Conservation (phyloP, 169 alveolate genomes). For the Plasmodium knowlesi region DNA sequence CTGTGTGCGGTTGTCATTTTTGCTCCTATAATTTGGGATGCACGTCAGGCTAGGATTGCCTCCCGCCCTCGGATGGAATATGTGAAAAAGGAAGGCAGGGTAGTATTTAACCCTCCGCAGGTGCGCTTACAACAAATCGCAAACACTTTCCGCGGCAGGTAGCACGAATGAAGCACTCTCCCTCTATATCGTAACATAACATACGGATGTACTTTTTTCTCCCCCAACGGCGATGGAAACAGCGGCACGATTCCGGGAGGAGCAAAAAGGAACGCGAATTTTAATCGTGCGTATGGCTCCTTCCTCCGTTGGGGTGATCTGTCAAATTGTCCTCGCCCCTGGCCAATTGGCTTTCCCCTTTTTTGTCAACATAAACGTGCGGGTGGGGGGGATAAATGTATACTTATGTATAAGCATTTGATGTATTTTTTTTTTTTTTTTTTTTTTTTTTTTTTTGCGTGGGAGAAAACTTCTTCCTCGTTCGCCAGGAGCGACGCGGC, state of each 20-base stretch:
- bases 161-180: neutral
- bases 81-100: neutral
- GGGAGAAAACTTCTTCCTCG: neutral
- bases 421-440: neutral
- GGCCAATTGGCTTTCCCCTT: neutral
- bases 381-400: neutral
- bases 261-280: neutral
- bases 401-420: neutral
- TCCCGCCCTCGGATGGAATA: neutral
- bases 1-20: slow-evolving; percentile 88
- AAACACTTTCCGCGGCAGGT: neutral
- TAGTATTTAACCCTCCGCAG: neutral
- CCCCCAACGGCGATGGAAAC: neutral
- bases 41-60: neutral
- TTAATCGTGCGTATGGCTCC: neutral
- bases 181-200: neutral
- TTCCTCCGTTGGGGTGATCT: neutral
- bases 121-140: neutral
- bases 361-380: neutral
- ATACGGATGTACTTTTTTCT: neutral
- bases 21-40: neutral
- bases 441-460: neutral
- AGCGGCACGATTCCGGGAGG: neutral
- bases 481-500: neutral
- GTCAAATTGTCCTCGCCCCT: neutral